Percentiles rank a stretch among this genome's conserved stretches.
phyloP scores from a whole-genome alignment of 2,329 filamentous ascomycete species.

The Talaromyces sp. region DNA sequence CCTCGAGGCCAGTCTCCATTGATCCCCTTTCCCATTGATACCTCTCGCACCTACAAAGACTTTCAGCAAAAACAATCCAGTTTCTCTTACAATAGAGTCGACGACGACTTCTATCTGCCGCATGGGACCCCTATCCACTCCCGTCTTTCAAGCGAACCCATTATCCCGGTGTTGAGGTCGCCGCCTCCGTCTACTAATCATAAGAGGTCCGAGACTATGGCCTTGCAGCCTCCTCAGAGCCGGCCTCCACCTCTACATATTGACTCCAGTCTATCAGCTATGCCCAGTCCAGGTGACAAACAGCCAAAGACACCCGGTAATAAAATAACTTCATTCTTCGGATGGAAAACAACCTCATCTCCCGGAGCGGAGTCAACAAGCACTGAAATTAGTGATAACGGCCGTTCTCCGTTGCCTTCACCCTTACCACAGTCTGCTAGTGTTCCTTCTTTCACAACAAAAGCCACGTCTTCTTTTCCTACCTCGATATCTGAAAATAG shows the following conservation, averaged over 20 bases:
- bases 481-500: constrained; percentile 51
- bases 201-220: constrained; percentile 43
- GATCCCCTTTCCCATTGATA: constrained; percentile 33
- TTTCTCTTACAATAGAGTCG: constrained; percentile 15
- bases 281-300: constrained; percentile 35
- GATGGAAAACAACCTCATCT: constrained; percentile 58
- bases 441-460: constrained; percentile 26
- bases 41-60: constrained; percentile 23
- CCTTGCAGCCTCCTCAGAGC: constrained; percentile 40
- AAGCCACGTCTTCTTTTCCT: constrained; percentile 39
- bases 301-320: constrained; percentile 52
- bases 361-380: constrained; percentile 58
- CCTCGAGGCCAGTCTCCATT: constrained; percentile 37
- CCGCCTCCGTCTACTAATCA: constrained; percentile 51
- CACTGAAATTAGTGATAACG: constrained; percentile 61
- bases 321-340: constrained; percentile 65
- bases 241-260: constrained; percentile 45
- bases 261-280: constrained; percentile 37
- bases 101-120: constrained; percentile 33
- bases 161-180: constrained; percentile 66
- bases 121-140: constrained; percentile 39
- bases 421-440: constrained; percentile 44
- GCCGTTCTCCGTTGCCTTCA: constrained; percentile 57
- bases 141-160: constrained; percentile 44
- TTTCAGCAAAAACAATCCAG: constrained; percentile 22